phyloP scores from a whole-genome alignment of 2,329 filamentous ascomycete species.

The Phyllosticta citrichinensis region DNA sequence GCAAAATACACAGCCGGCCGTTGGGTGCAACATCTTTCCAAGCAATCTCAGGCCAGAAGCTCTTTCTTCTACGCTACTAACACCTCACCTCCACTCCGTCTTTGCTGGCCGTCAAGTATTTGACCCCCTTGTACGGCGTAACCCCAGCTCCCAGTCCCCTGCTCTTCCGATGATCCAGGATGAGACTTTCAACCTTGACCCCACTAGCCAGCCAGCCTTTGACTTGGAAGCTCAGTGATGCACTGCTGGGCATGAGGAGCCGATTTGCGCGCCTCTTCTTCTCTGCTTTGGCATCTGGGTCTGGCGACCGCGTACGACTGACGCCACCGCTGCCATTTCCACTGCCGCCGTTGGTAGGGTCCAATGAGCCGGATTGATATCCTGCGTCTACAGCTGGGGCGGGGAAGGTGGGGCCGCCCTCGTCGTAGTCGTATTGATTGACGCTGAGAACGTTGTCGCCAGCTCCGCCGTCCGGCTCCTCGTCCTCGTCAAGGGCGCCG shows the following conservation, averaged over 20 bases:
- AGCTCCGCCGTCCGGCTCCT: constrained; percentile 31
- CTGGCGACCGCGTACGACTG: constrained; percentile 14
- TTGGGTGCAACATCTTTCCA: not conserved
- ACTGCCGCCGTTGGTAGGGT: constrained; percentile 6
- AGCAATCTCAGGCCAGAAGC: not conserved
- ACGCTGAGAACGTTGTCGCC: not conserved
- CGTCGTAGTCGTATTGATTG: constrained; percentile 23
- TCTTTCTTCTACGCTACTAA: constrained; percentile 1
- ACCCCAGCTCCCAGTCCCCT: constrained; percentile 76
- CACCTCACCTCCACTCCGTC: constrained; percentile 43
- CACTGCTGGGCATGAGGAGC: constrained; percentile 39
- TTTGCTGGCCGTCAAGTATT: constrained; percentile 71
- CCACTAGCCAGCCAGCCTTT: constrained; percentile 57
- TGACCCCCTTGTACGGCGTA: constrained; percentile 95
- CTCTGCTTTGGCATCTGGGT: not conserved
- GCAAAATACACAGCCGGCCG: not conserved
- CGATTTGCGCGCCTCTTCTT: constrained; percentile 49
- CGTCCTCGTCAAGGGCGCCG: constrained; percentile 45
- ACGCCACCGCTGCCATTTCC: constrained; percentile 38
- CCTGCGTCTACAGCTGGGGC: constrained; percentile 12
- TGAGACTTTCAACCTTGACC: constrained; percentile 51
- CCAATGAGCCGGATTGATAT: constrained; percentile 22
- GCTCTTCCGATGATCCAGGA: constrained; percentile 66
- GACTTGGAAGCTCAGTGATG: constrained; percentile 40
- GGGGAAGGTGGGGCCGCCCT: constrained; percentile 8